Conservation (phyloP, 1,284 basidiomycete genomes). For the Cystobasidium slooffiae region DNA sequence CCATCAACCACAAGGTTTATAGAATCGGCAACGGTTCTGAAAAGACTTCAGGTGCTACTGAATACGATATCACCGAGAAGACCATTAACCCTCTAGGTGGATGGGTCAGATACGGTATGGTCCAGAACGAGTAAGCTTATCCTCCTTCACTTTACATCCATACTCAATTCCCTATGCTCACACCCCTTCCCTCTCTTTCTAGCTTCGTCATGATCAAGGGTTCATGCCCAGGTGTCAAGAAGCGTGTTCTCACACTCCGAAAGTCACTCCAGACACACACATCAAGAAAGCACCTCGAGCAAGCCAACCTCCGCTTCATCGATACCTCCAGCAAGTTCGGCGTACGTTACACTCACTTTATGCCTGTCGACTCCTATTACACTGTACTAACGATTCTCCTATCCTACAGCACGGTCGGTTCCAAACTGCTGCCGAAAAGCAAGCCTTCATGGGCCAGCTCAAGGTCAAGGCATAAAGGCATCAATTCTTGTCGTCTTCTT, state of each 20-base stretch:
- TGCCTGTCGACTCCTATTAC: conserved; percentile 54
- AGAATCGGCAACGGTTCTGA: conserved; percentile 84
- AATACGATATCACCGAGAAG: conserved; percentile 92
- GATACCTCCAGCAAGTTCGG: conserved; percentile 96
- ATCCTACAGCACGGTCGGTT: conserved; percentile 72
- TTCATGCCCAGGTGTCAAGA: conserved; percentile 91
- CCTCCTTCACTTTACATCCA: conserved; percentile 61
- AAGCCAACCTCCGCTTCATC: conserved; percentile 98
- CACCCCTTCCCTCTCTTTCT: background rate
- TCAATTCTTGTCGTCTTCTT: background rate
- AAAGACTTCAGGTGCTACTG: conserved; percentile 85
- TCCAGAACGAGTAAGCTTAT: conserved; percentile 98
- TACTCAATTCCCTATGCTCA: conserved; percentile 28
- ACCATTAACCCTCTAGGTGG: conserved; percentile 97
- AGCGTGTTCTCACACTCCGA: conserved; percentile 93
- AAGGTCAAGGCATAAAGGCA: conserved; percentile 44
- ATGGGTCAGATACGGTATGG: conserved; percentile 98
- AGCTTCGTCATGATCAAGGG: conserved; percentile 65
- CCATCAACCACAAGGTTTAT: conserved; percentile 99
- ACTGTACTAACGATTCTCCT: conserved; percentile 33
- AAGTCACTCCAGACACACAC: conserved; percentile 55
- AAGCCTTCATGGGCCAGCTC: conserved; percentile 76
- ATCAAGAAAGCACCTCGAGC: conserved; percentile 85
- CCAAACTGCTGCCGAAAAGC: conserved; percentile 93
- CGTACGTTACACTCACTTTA: conserved; percentile 58